Evolutionary conservation across 2,329 filamentous ascomycete genomes (phyloP).

Genomic region (Cercospora janseana): DNA sequence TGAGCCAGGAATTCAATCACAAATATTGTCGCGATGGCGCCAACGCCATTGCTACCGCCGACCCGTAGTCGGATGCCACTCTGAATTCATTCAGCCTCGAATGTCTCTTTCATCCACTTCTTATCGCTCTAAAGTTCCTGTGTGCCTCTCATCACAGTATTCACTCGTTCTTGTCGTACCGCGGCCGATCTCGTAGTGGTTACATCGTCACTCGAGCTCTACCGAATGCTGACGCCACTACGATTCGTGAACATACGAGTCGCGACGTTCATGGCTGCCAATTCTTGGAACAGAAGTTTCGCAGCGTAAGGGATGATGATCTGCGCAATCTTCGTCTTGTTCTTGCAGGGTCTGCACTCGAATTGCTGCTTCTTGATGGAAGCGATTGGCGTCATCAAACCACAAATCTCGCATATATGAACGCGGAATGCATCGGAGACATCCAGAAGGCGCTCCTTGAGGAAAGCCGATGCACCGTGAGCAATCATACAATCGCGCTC

Average conservation of each 20-base stretch:
- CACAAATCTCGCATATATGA: constrained; percentile 97
- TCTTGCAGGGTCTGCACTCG: constrained; percentile 95
- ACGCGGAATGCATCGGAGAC: constrained; percentile 97
- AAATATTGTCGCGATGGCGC: background rate
- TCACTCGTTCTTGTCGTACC: background rate
- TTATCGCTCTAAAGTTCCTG: background rate
- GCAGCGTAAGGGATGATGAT: constrained; percentile 97
- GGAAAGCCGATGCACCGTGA: constrained; percentile 93
- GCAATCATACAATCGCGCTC: constrained; percentile 99
- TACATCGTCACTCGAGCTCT: constrained; percentile 12
- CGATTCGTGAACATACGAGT: constrained; percentile 85
- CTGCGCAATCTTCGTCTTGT: constrained; percentile 98
- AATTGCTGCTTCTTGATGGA: constrained; percentile 94
- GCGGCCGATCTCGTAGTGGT: background rate
- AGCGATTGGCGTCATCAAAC: constrained; percentile 98
- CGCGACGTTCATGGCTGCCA: constrained; percentile 97
- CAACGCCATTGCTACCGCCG: background rate
- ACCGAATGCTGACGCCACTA: constrained; percentile 36
- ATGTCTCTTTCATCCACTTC: background rate
- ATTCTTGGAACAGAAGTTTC: constrained; percentile 96
- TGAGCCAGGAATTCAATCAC: background rate
- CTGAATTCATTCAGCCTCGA: too few relatives aligned
- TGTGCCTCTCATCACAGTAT: background rate
- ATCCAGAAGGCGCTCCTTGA: constrained; percentile 96
- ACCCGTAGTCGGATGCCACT: background rate